phyloP scores from a whole-genome alignment of 179 eudicot genomes.

The Pouteria campechiana region DNA sequence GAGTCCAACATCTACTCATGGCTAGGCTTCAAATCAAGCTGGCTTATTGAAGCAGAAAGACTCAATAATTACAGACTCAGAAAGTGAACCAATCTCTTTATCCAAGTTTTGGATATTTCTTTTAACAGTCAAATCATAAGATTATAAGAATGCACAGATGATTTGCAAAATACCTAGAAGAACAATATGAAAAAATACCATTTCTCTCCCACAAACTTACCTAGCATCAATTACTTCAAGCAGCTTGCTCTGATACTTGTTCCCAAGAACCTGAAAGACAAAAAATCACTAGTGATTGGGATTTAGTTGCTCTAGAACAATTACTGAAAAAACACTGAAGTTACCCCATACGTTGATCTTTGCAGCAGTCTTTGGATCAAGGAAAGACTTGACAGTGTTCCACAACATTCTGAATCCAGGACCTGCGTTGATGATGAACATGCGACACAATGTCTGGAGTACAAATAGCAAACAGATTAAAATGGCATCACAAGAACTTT shows the following conservation, averaged over 20 bases:
- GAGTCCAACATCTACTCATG: too few species aligned
- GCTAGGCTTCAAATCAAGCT: too few species aligned
- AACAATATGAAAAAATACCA: background rate
- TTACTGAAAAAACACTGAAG: background rate
- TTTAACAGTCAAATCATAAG: too few species aligned
- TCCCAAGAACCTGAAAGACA: slow-evolving; percentile 63
- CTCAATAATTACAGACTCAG: too few species aligned
- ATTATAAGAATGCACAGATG: too few species aligned
- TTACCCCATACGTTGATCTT: slow-evolving; percentile 57
- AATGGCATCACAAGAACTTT: background rate
- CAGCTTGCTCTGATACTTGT: slow-evolving; percentile 89
- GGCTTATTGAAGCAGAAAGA: too few species aligned
- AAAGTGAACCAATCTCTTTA: too few species aligned
- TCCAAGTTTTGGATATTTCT: too few species aligned
- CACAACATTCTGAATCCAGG: slow-evolving; percentile 91
- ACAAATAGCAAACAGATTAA: slow-evolving; percentile 1
- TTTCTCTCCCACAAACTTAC: slow-evolving; percentile 20
- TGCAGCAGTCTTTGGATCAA: slow-evolving; percentile 92
- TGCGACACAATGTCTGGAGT: slow-evolving; percentile 66
- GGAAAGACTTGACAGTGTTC: slow-evolving; percentile 89
- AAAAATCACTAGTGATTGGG: slow-evolving; percentile 1
- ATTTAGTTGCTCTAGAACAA: background rate
- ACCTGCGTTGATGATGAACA: slow-evolving; percentile 97
- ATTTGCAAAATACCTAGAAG: too few species aligned
- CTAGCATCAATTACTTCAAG: slow-evolving; percentile 86